A percentile compares a stretch with the other conserved stretches of the same genome.
These are phyloP conservation scores for Ailanthus altissimus DNA, from an alignment of 345 rosid species.

Conservation along the genomic window DNA sequence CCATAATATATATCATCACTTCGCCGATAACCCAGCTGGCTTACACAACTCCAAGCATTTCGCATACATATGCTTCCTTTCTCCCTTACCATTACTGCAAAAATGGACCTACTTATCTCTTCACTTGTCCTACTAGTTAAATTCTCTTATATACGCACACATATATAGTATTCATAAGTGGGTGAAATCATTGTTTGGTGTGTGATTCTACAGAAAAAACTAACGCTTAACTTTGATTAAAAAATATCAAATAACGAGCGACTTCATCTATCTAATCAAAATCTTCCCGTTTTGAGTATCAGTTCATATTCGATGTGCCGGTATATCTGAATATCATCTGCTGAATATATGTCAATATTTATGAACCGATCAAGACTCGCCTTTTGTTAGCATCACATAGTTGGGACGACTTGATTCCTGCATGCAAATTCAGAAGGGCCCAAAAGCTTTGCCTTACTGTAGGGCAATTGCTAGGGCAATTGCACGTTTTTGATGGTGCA, in stretches of 20 bases:
- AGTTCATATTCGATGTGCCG: too few species aligned
- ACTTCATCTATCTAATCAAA: too few species aligned
- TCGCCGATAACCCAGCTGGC: neutral
- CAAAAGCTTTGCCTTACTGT: neutral
- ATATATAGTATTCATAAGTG: too few species aligned
- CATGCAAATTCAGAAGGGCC: neutral
- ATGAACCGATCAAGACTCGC: neutral
- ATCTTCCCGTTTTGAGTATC: too few species aligned
- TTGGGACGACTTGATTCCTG: neutral
- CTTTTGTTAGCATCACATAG: neutral
- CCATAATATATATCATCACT: neutral
- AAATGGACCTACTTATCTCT: constrained; percentile 5
- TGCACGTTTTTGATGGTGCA: neutral
- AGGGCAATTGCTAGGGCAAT: neutral
- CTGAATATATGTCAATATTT: too few species aligned
- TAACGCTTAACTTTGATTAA: too few species aligned
- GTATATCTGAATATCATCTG: too few species aligned
- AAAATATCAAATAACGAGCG: too few species aligned
- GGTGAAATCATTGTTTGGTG: too few species aligned
- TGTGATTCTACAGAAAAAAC: too few species aligned
- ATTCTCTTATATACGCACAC: too few species aligned
- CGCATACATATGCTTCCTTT: neutral
- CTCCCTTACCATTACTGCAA: neutral
- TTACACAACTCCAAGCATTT: neutral
- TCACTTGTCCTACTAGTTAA: neutral